Conservation (phyloP, 2,329 filamentous ascomycete genomes). For the Nannizzia gypsea region DNA sequence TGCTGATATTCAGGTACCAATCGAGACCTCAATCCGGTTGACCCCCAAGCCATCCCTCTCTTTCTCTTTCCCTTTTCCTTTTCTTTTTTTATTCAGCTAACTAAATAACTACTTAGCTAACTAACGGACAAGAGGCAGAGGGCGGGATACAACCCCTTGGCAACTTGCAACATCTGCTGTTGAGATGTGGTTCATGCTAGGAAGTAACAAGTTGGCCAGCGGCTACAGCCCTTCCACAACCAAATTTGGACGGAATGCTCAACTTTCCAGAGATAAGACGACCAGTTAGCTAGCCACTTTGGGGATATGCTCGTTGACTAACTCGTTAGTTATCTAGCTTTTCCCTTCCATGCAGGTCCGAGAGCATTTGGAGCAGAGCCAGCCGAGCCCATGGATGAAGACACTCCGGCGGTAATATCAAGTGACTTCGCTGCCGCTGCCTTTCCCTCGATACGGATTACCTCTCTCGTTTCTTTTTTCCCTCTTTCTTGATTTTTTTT, state of each 20-base stretch:
- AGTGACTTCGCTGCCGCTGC: background rate
- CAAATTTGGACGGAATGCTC: background rate
- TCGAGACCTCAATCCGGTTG: background rate
- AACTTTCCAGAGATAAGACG: no score
- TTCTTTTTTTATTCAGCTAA: background rate
- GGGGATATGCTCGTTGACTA: background rate
- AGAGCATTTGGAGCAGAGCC: no score
- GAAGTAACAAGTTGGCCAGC: background rate
- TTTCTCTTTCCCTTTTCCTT: background rate
- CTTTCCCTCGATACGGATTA: background rate
- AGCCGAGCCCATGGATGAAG: background rate
- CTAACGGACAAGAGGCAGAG: background rate
- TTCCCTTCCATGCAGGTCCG: background rate
- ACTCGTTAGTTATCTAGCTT: no score
- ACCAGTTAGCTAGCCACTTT: background rate
- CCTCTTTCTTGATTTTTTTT: background rate
- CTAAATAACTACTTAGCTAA: no score
- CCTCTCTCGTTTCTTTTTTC: background rate
- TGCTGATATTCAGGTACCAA: slow-evolving; percentile 2
- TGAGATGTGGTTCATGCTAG: background rate
- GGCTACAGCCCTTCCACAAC: background rate
- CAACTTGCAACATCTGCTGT: background rate
- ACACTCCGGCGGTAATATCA: background rate
- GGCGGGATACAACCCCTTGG: background rate
- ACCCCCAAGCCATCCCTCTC: background rate